Percentiles rank a stretch among this genome's conserved stretches.
These are phyloP conservation scores for Phanerochaete sordida DNA, from an alignment of 768 basidiomycete genomes.

Conservation along the genomic window DNA sequence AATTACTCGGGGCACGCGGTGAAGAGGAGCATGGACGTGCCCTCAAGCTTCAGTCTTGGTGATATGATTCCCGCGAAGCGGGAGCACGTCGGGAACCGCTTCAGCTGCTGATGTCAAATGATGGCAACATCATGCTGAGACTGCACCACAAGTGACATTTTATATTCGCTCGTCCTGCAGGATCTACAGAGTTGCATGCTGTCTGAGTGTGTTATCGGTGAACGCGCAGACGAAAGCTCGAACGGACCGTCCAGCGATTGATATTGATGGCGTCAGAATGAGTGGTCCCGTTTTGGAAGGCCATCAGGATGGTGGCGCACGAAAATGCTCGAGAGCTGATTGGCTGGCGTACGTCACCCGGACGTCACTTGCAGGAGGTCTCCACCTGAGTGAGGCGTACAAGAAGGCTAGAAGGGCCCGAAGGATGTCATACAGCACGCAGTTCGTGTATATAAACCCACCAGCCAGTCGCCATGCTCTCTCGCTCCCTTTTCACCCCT, in stretches of 20 bases:
- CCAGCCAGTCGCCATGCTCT: neutral
- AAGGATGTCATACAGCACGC: neutral
- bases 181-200: no score
- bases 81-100: neutral
- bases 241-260: neutral
- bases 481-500: neutral
- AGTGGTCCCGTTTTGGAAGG: neutral
- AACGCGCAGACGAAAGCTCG: no score
- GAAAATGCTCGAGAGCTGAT: neutral
- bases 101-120: neutral
- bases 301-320: neutral
- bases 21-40: neutral
- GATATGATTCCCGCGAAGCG: no score
- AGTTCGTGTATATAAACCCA: neutral
- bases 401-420: neutral
- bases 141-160: no score
- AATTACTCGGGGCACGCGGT: neutral
- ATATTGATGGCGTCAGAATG: slow-evolving; percentile 1
- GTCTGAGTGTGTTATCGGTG: no score
- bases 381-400: neutral
- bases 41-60: neutral
- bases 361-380: neutral
- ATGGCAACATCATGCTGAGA: no score
- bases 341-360: slow-evolving; percentile 5
- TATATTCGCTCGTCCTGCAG: no score